phyloP scores from a whole-genome alignment of 495 filamentous ascomycete species.

The Cladorrhinum samala region DNA sequence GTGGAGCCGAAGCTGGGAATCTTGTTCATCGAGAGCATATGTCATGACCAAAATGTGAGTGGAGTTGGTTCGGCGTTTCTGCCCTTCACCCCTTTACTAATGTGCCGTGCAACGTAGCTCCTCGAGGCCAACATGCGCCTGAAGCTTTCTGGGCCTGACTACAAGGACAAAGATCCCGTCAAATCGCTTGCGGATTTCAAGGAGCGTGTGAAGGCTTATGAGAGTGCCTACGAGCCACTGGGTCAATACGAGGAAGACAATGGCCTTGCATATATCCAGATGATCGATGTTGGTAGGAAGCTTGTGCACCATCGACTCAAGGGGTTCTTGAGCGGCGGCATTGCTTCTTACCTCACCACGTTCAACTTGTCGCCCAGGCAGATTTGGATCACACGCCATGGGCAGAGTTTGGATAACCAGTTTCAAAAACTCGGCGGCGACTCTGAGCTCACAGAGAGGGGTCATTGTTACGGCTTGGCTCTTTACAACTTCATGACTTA shows the following conservation, averaged over 20 bases:
- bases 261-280: conserved; percentile 87
- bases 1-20: conserved; percentile 84
- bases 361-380: conserved; percentile 93
- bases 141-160: conserved; percentile 95
- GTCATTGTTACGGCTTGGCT: conserved; percentile 62
- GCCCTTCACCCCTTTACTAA: background rate
- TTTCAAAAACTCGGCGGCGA: conserved; percentile 79
- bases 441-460: conserved; percentile 70
- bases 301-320: conserved; percentile 82
- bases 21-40: conserved; percentile 89
- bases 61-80: background rate
- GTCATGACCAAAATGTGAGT: conserved; percentile 63
- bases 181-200: conserved; percentile 85
- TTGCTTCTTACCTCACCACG: conserved; percentile 87
- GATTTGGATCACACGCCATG: conserved; percentile 97
- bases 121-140: conserved; percentile 96
- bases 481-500: conserved; percentile 71
- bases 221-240: conserved; percentile 84
- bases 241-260: conserved; percentile 86
- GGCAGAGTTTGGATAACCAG: conserved; percentile 75
- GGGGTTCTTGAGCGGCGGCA: conserved; percentile 85
- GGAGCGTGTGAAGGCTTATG: conserved; percentile 85
- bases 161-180: conserved; percentile 83
- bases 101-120: conserved; percentile 39
- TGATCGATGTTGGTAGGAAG: conserved; percentile 97